Base-by-base conservation (phyloP, 768 basidiomycete genomes). In the Phylloporus arenicola region DNA sequence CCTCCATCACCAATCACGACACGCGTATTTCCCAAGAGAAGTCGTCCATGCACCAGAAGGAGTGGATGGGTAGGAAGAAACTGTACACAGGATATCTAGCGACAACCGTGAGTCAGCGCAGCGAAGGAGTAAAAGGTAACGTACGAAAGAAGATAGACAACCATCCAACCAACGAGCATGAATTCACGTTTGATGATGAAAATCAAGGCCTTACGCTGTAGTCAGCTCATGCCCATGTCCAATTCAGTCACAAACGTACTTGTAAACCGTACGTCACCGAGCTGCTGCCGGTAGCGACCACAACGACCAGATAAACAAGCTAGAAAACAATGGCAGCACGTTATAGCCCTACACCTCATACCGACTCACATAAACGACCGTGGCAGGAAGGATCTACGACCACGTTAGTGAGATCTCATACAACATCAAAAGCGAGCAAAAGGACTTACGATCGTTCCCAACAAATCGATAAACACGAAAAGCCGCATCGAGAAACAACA, bases 11-110 rank as follows among this genome's bases (percentile, higher is more conserved):
- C 92, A 51, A 95, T 84, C 54, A 95, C 92, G 29, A 94, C 75
- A 75, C 92, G 90, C 16, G 90, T 92, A 64, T 88, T 91, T 75
- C 91, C 88, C 90, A 90, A 95, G 86, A 84, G 71, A 95, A 96
- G 68, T 95, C 93, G 63, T 95, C 93, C 92, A 95, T 94, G 60
- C 89, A 90, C 93, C 93, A 97, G 82, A 94, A 95, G 0, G 93
- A 92, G 67, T 97, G 96, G 20, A 96, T 68, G 0, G 93, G 93
- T 6, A 97, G 72, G 81, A 95, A 88, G 80, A 97, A 92, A 57
- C 85, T 88, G 78, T 92, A 95, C 17, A 95, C 72, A 10, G 93
- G 93, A 63, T 93, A 94, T 48, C 92, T 94, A 56, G 1, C 40
- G 45, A 44, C 25, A 2, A 31, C 35, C 31, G 30, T 67, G 38